These are phyloP conservation scores for Adansonia grandidieri DNA, from an alignment of 441 rosid species.

Conservation along the genomic window DNA sequence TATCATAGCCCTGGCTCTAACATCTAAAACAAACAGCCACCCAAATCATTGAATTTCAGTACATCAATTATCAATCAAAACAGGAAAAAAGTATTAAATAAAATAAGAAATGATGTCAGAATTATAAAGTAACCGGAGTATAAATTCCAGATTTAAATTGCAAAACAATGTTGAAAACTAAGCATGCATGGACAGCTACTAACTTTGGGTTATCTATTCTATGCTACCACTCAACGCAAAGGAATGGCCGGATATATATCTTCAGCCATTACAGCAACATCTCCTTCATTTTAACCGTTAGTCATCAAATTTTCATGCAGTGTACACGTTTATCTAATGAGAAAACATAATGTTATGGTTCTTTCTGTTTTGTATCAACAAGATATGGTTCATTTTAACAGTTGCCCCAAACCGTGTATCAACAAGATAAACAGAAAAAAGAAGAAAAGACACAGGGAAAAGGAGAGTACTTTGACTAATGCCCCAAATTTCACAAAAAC, in stretches of 20 bases:
- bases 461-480: neutral
- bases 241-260: neutral
- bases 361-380: neutral
- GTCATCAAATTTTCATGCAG: too few species aligned
- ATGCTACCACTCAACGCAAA: neutral
- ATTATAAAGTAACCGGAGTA: neutral
- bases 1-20: neutral
- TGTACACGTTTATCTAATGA: neutral
- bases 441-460: neutral
- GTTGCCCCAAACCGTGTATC: neutral
- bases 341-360: neutral
- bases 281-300: too few species aligned
- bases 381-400: too few species aligned
- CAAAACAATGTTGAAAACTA: neutral
- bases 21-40: neutral
- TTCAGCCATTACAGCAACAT: neutral
- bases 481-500: neutral
- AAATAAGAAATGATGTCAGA: neutral
- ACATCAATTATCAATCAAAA: neutral
- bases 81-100: neutral
- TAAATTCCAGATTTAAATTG: neutral
- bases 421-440: neutral
- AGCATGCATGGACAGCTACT: neutral
- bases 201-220: neutral
- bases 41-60: neutral